Evolutionary conservation across 1,284 basidiomycete species (phyloP).

Genomic region (Leccinum discolor): DNA sequence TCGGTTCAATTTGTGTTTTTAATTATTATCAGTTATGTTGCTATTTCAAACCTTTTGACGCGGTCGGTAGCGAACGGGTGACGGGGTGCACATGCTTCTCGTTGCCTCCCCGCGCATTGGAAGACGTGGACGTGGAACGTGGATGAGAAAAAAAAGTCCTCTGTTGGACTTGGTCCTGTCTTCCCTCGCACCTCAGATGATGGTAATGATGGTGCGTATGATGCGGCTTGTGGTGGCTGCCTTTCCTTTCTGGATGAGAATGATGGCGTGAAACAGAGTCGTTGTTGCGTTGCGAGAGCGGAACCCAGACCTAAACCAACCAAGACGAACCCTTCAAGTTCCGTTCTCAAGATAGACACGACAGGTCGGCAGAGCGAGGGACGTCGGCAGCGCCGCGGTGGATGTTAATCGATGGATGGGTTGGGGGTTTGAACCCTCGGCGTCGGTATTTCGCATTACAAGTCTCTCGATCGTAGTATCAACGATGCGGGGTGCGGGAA

Average conservation of each 20-base stretch:
- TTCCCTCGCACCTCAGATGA: neutral
- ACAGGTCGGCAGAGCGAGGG: neutral
- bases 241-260: neutral
- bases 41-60: neutral
- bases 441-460: neutral
- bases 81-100: slow-evolving; percentile 20
- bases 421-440: neutral
- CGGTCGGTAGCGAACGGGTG: slow-evolving; percentile 25
- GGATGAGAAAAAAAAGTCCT: neutral
- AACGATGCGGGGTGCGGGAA: neutral
- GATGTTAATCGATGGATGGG: neutral
- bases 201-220: neutral
- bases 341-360: neutral
- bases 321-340: neutral
- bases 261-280: neutral
- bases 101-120: neutral
- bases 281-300: neutral
- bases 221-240: neutral
- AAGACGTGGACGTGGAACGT: neutral
- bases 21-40: neutral
- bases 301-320: neutral
- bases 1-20: neutral
- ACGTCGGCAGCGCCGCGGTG: neutral
- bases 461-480: neutral
- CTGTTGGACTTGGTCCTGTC: neutral